Evolutionary conservation across 1,284 basidiomycete species (phyloP).

Genomic region (Ceratobasidium sp.): DNA sequence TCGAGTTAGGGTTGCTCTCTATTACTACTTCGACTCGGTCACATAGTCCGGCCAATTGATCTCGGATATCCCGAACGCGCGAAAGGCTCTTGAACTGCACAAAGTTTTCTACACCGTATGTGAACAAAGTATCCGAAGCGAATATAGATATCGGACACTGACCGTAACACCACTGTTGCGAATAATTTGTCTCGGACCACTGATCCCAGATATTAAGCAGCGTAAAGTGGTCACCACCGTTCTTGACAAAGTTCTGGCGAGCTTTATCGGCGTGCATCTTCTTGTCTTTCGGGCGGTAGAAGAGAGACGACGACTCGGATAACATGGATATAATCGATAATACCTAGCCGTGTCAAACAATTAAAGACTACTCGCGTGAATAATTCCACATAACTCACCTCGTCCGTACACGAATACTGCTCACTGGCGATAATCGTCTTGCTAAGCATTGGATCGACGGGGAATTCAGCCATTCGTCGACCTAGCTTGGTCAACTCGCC

Average conservation of each 20-base stretch:
- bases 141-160: not conserved
- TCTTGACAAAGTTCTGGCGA: slow-evolving; percentile 90
- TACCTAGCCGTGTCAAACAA: slow-evolving; percentile 70
- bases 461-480: slow-evolving; percentile 97
- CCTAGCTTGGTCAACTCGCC: slow-evolving; percentile 97
- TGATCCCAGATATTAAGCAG: slow-evolving; percentile 97
- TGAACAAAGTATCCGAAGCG: not conserved
- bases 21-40: slow-evolving; percentile 96
- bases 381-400: slow-evolving; percentile 65
- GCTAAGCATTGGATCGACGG: slow-evolving; percentile 96
- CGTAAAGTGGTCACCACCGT: slow-evolving; percentile 98
- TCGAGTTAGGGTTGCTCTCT: slow-evolving; percentile 82
- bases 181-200: slow-evolving; percentile 97
- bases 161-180: slow-evolving; percentile 66
- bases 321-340: slow-evolving; percentile 98
- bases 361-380: too few species aligned
- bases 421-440: slow-evolving; percentile 97
- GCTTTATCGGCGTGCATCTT: slow-evolving; percentile 95
- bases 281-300: slow-evolving; percentile 98
- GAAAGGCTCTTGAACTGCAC: slow-evolving; percentile 95
- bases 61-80: slow-evolving; percentile 92
- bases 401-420: slow-evolving; percentile 92
- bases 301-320: slow-evolving; percentile 90
- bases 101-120: slow-evolving; percentile 81
- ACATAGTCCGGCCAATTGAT: slow-evolving; percentile 92